A percentile compares a stretch with the other conserved stretches of the same genome.
These are phyloP conservation scores for Fusarium compactum DNA, from an alignment of 2,329 filamentous ascomycete species.

Conservation along the genomic window DNA sequence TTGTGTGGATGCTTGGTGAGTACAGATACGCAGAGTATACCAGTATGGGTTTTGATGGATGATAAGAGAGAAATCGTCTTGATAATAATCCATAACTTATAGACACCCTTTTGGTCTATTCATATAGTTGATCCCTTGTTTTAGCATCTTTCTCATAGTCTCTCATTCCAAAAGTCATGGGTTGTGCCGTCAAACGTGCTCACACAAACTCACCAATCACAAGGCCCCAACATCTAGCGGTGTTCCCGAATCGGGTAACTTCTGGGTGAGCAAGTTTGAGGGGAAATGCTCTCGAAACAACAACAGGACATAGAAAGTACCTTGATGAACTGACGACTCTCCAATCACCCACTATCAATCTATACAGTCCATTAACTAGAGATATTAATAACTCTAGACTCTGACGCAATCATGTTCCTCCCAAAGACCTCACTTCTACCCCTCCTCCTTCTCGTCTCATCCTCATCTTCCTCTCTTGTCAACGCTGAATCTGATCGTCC, in stretches of 20 bases:
- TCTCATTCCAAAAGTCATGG: conserved; percentile 17
- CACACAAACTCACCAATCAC: conserved; percentile 49
- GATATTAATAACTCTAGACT: conserved; percentile 18
- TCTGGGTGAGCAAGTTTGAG: conserved; percentile 47
- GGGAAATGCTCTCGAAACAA: conserved; percentile 33
- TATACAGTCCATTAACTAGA: not conserved
- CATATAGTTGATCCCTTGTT: not conserved
- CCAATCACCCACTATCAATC: not conserved
- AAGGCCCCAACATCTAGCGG: conserved; percentile 20
- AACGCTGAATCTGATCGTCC: not conserved
- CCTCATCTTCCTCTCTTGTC: conserved; percentile 9
- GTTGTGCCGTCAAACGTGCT: conserved; percentile 36
- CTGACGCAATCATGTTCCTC: conserved; percentile 42
- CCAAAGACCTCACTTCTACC: conserved; percentile 27
- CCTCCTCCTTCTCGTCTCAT: conserved; percentile 32
- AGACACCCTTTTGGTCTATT: not conserved
- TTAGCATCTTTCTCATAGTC: conserved; percentile 36
- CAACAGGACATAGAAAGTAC: conserved; percentile 13
- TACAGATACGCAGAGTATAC: not conserved
- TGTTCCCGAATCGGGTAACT: conserved; percentile 47
- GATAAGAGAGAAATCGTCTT: not conserved
- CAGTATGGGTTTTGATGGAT: not conserved
- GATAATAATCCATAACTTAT: not conserved
- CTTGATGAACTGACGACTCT: conserved; percentile 32
- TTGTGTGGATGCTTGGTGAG: not conserved